A percentile compares a stretch with the other conserved stretches of the same genome.
Evolutionary conservation across 2,329 filamentous ascomycete species (phyloP).

Genomic region (Cercospora sesami): DNA sequence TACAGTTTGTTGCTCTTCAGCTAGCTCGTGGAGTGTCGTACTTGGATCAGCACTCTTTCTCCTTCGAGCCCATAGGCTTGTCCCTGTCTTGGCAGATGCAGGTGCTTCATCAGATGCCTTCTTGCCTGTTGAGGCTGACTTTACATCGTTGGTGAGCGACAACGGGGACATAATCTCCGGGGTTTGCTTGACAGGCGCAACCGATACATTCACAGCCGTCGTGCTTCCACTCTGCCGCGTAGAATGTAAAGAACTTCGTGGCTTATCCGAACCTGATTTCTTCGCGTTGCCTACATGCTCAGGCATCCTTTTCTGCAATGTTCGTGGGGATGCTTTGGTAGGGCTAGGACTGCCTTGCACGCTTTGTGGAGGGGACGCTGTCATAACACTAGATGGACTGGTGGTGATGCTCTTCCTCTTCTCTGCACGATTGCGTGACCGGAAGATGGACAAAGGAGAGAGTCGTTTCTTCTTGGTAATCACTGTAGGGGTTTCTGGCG

Average conservation of each 20-base stretch:
- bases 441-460: conserved; percentile 20
- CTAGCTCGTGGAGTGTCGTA: not conserved
- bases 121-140: not conserved
- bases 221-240: not conserved
- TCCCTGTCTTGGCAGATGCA: not conserved
- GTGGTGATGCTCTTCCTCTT: conserved; percentile 8
- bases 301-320: conserved; percentile 38
- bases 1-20: conserved; percentile 9
- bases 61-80: not conserved
- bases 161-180: not conserved
- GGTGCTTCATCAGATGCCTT: not conserved
- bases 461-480: conserved; percentile 8
- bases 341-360: not conserved
- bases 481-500: not conserved
- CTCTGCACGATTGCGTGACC: conserved; percentile 10
- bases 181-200: not conserved
- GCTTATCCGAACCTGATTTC: conserved; percentile 20
- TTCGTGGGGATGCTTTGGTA: conserved; percentile 15
- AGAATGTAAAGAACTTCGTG: conserved; percentile 18
- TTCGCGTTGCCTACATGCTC: conserved; percentile 29
- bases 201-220: not conserved
- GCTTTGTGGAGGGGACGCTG: not conserved
- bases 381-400: not conserved
- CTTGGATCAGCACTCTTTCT: not conserved
- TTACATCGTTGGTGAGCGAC: not conserved